Percentiles rank a stretch among this genome's conserved stretches.
These are phyloP conservation scores for Coniochaeta ligniaria DNA, from an alignment of 2,329 filamentous ascomycete species.

Conservation along the genomic window DNA sequence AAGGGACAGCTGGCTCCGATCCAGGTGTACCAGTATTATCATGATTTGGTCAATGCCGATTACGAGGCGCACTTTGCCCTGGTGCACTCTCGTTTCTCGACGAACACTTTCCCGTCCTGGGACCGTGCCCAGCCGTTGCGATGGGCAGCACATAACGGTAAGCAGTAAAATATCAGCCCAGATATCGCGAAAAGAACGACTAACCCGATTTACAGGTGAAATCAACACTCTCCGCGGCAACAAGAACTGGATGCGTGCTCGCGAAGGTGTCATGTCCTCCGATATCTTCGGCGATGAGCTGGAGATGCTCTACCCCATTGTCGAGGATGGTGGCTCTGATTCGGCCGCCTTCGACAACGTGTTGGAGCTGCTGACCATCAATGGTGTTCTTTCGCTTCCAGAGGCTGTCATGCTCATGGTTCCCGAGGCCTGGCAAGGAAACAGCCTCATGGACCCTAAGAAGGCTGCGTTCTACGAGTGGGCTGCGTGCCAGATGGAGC, in stretches of 20 bases:
- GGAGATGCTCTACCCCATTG: constrained; percentile 84
- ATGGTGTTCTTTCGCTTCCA: constrained; percentile 88
- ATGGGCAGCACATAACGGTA: constrained; percentile 95
- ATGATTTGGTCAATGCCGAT: constrained; percentile 92
- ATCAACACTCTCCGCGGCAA: constrained; percentile 97
- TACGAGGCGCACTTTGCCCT: constrained; percentile 96
- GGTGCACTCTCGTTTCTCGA: constrained; percentile 95
- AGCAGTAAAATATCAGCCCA: constrained; percentile 19
- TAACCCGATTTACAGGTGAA: constrained; percentile 48
- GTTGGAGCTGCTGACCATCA: constrained; percentile 86
- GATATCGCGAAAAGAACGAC: constrained; percentile 12
- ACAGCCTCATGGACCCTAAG: constrained; percentile 82
- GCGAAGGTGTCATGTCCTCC: constrained; percentile 91
- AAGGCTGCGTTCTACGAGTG: constrained; percentile 98
- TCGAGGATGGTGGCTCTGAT: constrained; percentile 94
- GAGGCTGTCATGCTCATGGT: constrained; percentile 99
- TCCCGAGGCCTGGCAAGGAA: constrained; percentile 95
- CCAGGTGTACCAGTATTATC: constrained; percentile 97
- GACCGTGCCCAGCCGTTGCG: constrained; percentile 92
- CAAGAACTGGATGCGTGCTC: constrained; percentile 99
- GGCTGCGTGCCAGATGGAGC: constrained; percentile 98
- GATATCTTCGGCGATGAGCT: constrained; percentile 89
- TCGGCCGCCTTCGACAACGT: constrained; percentile 98
- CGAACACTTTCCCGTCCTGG: constrained; percentile 98
- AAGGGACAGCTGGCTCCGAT: constrained; percentile 92